phyloP scores from a whole-genome alignment of 2,329 filamentous ascomycete genomes.

The Hansfordia pulvinata region DNA sequence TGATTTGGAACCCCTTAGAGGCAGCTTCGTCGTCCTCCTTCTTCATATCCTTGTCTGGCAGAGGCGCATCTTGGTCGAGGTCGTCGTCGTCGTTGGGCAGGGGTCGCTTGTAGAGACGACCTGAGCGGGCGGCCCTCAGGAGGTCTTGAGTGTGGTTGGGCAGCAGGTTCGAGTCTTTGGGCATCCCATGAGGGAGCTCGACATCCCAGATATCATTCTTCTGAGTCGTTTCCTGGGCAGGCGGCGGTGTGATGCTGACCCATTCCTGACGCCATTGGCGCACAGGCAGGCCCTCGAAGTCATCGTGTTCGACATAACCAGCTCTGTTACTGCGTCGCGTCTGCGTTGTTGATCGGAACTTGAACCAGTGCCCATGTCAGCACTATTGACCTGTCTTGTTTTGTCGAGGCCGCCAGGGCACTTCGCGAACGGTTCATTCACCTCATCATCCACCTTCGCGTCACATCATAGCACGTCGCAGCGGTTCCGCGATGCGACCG shows the following conservation, averaged over 20 bases:
- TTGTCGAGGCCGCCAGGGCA: too few relatives aligned
- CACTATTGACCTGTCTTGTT: too few relatives aligned
- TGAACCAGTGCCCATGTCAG: constrained; percentile 2
- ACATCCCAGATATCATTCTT: constrained; percentile 57
- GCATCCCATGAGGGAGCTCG: constrained; percentile 70
- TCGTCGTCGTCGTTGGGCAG: constrained; percentile 48
- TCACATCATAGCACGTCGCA: too few relatives aligned
- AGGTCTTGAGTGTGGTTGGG: constrained; percentile 71
- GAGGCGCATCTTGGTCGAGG: constrained; percentile 29
- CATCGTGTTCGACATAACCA: constrained; percentile 45
- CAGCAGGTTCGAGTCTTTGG: constrained; percentile 68
- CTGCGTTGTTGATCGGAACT: constrained; percentile 21
- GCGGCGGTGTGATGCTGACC: constrained; percentile 54
- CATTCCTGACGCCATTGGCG: constrained; percentile 74
- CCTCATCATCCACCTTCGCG: too few relatives aligned
- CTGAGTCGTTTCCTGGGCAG: constrained; percentile 47
- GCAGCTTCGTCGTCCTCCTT: constrained; percentile 51
- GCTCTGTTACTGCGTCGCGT: constrained; percentile 43
- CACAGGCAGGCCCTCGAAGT: constrained; percentile 65
- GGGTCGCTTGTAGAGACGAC: constrained; percentile 60
- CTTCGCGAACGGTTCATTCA: too few relatives aligned
- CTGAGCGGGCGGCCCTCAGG: constrained; percentile 66
- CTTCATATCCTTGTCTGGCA: constrained; percentile 44
- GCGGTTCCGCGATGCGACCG: too few relatives aligned
- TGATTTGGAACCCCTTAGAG: constrained; percentile 38